Evolutionary conservation across 495 filamentous ascomycete species (phyloP).

Genomic region (Alectoria sarmentosa): DNA sequence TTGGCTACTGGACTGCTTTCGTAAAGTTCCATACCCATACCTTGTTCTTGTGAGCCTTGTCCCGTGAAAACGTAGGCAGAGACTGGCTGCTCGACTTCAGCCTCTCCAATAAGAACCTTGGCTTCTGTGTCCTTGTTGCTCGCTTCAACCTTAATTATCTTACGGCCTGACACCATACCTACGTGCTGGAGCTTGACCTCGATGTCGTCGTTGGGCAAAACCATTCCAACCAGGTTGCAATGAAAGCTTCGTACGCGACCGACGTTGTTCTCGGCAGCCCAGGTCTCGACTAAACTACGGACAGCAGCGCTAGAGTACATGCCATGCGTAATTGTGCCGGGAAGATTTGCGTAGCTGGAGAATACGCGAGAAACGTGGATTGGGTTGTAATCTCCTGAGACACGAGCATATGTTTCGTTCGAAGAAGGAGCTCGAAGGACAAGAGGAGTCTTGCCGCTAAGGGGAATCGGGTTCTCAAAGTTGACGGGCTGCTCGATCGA

Average conservation of each 20-base stretch:
- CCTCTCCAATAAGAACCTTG: constrained; percentile 89
- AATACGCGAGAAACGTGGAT: constrained; percentile 98
- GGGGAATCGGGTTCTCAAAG: constrained; percentile 94
- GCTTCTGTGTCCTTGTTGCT: constrained; percentile 91
- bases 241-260: constrained; percentile 96
- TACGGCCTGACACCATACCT: constrained; percentile 95
- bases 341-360: constrained; percentile 87
- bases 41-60: constrained; percentile 95
- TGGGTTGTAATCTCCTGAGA: constrained; percentile 97
- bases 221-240: constrained; percentile 93
- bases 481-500: constrained; percentile 95
- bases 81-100: constrained; percentile 97
- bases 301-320: constrained; percentile 99
- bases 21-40: constrained; percentile 99
- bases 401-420: constrained; percentile 95
- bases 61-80: constrained; percentile 97
- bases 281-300: constrained; percentile 96
- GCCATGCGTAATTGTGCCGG: constrained; percentile 94
- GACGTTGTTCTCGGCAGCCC: constrained; percentile 97
- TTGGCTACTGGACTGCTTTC: constrained; percentile 83
- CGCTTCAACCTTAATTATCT: constrained; percentile 97
- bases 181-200: constrained; percentile 91
- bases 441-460: constrained; percentile 85
- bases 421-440: constrained; percentile 86
- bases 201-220: constrained; percentile 91